Conservation (phyloP, 1,284 basidiomycete genomes). For the Clitocybe nebularis region DNA sequence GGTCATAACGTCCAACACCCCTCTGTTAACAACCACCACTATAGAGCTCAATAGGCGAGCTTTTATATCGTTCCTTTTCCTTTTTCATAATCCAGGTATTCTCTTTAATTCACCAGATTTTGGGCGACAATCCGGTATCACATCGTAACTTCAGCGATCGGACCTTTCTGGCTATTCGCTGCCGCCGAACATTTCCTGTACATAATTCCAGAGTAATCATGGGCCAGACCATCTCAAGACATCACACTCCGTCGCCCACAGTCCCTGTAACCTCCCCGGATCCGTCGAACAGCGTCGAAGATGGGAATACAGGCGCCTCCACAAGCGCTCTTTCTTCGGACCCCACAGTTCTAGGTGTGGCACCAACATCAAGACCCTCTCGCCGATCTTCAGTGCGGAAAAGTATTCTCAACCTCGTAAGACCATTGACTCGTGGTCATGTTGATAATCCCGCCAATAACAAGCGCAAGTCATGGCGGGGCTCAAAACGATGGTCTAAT, state of each 20-base stretch:
- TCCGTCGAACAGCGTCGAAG: conserved; percentile 2
- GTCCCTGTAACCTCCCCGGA: neutral
- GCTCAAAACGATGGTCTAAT: conserved; percentile 31
- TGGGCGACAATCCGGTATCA: too few species aligned
- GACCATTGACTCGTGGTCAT: conserved; percentile 18
- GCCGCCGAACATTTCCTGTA: neutral
- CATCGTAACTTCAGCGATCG: neutral
- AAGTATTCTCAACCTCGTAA: conserved; percentile 30
- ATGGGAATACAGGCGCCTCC: neutral
- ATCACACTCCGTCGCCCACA: conserved; percentile 4
- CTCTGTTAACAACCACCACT: conserved; percentile 3
- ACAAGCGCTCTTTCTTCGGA: conserved; percentile 1
- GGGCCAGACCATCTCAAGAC: conserved; percentile 19
- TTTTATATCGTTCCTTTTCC: conserved; percentile 3
- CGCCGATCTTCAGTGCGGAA: conserved; percentile 28
- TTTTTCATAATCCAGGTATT: too few species aligned
- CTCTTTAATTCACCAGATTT: too few species aligned
- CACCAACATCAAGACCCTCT: conserved; percentile 10
- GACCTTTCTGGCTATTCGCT: too few species aligned
- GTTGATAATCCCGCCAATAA: conserved; percentile 14
- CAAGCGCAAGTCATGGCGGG: conserved; percentile 26
- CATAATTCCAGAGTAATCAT: conserved; percentile 5
- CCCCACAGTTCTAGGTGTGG: conserved; percentile 1
- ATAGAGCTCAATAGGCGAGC: neutral
- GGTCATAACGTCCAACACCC: conserved; percentile 7